Evolutionary conservation across 1,284 basidiomycete genomes (phyloP), one percentile per base, ranked within the genome.

Genomic region (Apiotrichum sp.): DNA sequence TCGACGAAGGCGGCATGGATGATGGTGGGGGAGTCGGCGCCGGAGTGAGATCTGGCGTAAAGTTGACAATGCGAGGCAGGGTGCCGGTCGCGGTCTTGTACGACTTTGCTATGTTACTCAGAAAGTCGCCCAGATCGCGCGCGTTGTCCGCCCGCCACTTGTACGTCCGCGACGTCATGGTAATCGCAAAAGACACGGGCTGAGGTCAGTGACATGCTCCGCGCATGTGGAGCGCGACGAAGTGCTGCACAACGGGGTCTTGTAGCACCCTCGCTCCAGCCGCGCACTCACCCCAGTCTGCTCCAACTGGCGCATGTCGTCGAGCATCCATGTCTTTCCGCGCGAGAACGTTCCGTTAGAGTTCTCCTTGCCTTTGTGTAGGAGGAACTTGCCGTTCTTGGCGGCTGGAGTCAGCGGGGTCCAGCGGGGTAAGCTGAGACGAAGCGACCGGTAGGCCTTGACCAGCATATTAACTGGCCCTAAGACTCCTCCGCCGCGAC

Each of bases 331-430:
- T 8, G 93, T 93, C 80, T 99, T 99, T 29, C 96, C 96, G 53
- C 97, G 90, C 22, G 93, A 97, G 78, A 96, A 98, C 0, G 89
- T 85, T 40, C 89, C 88, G 69, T 98, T 98, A 40, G 87, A 86
- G 73, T 99, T 98, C 58, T 91, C 78, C 76, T 98, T 98, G 6
- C 93, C 92, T 76, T 99, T 98, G 81, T 98, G 92, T 31, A 97
- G 81, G 68, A 86, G 85, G 7, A 86, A 88, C 57, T 78, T 77
- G 40, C 85, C 84, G 63, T 81, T 81, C 64, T 73, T 80, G 7
- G 84, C 22, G 22, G 22, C 22, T 22, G 22, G 22, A 22, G 22
- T 22, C 22, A 22, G 22, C 22, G 22, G 22, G 22, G 22, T 22
- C 22, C 22, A 22, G 22, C 22, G 22, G 22, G 22, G 22, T 22